Conservation (phyloP, 164 flowering plant species). For the Tetracentron sinense region DNA sequence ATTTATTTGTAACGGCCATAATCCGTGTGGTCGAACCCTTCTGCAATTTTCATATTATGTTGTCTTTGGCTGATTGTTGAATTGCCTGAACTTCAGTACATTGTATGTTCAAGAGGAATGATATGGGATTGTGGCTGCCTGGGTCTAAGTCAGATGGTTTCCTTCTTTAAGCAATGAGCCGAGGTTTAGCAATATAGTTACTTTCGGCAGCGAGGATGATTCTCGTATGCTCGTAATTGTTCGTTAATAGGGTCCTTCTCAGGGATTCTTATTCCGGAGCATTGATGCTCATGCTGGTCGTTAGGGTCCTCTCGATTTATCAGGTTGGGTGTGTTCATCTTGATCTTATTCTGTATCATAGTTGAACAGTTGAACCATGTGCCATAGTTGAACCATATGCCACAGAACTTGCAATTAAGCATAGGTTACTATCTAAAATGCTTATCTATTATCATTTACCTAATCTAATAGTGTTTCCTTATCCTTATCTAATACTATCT, state of each 20-base stretch:
- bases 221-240: slow-evolving; percentile 91
- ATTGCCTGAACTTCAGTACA: slow-evolving; percentile 50
- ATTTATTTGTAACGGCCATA: too few relatives aligned
- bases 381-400: not conserved
- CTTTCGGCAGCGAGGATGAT: slow-evolving; percentile 67
- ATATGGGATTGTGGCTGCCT: slow-evolving; percentile 89
- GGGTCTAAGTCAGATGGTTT: slow-evolving; percentile 88
- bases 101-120: slow-evolving; percentile 75
- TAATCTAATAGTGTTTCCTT: too few relatives aligned
- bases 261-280: slow-evolving; percentile 90
- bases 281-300: slow-evolving; percentile 80
- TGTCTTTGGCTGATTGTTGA: not conserved
- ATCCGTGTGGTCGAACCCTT: not conserved
- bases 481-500: too few relatives aligned
- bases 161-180: slow-evolving; percentile 71
- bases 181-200: slow-evolving; percentile 84
- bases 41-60: not conserved
- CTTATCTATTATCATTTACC: too few relatives aligned
- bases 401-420: too few relatives aligned
- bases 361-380: too few relatives aligned
- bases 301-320: slow-evolving; percentile 83
- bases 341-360: not conserved
- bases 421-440: too few relatives aligned
- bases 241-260: slow-evolving; percentile 94
- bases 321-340: slow-evolving; percentile 73